Conservation (phyloP, 192 early-diverging fungal genomes). For the Entomortierella beljakovae region DNA sequence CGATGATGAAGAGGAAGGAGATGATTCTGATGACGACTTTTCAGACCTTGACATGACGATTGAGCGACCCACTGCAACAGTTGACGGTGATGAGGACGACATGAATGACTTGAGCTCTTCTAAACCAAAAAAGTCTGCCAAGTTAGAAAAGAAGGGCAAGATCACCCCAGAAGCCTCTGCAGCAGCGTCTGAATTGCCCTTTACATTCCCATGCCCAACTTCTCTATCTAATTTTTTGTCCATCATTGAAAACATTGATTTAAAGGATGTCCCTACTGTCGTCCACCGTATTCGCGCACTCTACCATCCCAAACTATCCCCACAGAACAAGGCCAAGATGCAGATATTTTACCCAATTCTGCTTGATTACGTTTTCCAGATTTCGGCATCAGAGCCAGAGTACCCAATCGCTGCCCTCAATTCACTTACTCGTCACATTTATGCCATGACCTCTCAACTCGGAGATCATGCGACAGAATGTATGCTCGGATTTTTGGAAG, state of each 20-base stretch:
- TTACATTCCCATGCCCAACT: conserved; percentile 85
- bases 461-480: conserved; percentile 68
- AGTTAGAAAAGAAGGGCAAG: conserved; percentile 31
- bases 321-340: conserved; percentile 85
- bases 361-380: conserved; percentile 75
- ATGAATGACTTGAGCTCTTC: conserved; percentile 57
- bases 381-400: conserved; percentile 68
- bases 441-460: conserved; percentile 71
- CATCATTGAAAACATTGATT: conserved; percentile 69
- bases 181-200: conserved; percentile 74
- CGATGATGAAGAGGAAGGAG: conserved; percentile 53
- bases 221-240: conserved; percentile 76
- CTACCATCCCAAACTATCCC: conserved; percentile 85
- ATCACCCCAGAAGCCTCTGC: conserved; percentile 40
- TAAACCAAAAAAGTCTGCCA: conserved; percentile 38
- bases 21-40: conserved; percentile 58
- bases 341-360: conserved; percentile 72
- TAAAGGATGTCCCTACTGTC: conserved; percentile 79
- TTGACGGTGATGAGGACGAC: conserved; percentile 58
- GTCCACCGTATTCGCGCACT: conserved; percentile 85
- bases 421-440: conserved; percentile 69
- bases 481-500: conserved; percentile 63
- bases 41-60: conserved; percentile 60
- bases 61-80: conserved; percentile 39
- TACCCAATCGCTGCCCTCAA: conserved; percentile 63